A percentile compares a stretch with the other conserved stretches of the same genome.
phyloP scores from a whole-genome alignment of 106 monocot species.

The Phalaenopsis aphrodite region DNA sequence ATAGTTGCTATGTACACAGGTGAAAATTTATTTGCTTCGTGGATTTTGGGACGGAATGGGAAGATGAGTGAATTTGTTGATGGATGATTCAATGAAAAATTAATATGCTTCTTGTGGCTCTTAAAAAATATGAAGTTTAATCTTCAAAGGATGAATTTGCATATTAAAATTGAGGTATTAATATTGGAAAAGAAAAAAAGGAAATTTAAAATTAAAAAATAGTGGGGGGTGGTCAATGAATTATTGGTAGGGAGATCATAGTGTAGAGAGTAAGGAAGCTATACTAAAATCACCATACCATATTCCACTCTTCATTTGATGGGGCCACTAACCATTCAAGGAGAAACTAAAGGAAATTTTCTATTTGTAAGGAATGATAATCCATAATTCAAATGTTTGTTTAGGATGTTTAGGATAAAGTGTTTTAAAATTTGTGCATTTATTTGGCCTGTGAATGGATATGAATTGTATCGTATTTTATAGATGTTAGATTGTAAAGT shows the following conservation, averaged over 20 bases:
- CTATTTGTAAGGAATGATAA: not conserved
- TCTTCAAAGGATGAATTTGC: too few relatives aligned
- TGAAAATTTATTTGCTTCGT: not conserved
- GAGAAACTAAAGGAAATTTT: not conserved
- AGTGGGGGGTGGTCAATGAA: not conserved
- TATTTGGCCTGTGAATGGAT: too few relatives aligned
- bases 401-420: too few relatives aligned
- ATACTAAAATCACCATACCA: not conserved
- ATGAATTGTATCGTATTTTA: too few relatives aligned
- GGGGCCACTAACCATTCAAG: not conserved
- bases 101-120: not conserved
- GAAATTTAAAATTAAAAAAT: not conserved
- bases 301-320: not conserved
- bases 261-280: not conserved
- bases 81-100: not conserved
- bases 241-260: not conserved
- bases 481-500: too few relatives aligned
- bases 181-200: not conserved
- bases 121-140: not conserved
- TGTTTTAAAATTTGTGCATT: too few relatives aligned
- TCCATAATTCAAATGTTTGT: not conserved
- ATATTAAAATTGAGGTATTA: not conserved
- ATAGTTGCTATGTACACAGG: not conserved
- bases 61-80: not conserved
- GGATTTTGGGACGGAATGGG: not conserved